A percentile compares a stretch with the other conserved stretches of the same genome.
phyloP scores from a whole-genome alignment of 371 early-diverging fungal species.

The Syncephalastrum sp. region DNA sequence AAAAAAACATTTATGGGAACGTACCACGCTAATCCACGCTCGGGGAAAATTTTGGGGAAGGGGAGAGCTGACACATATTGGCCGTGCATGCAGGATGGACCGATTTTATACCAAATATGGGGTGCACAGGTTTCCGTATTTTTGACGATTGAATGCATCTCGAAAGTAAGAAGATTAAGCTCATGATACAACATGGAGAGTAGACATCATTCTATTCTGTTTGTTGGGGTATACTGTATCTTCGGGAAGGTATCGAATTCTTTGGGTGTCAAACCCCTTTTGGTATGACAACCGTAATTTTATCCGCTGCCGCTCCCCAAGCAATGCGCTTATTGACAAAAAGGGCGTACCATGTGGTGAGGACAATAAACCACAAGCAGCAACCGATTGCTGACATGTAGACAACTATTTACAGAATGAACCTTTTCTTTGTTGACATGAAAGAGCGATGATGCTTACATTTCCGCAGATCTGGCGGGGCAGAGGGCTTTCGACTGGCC shows the following conservation, averaged over 20 bases:
- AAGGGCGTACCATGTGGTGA: constrained; percentile 57
- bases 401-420: constrained; percentile 36
- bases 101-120: too few species aligned
- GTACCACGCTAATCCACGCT: too few species aligned
- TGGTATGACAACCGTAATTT: constrained; percentile 58
- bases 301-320: constrained; percentile 55
- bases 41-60: too few species aligned
- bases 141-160: too few species aligned
- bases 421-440: neutral
- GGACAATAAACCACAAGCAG: constrained; percentile 42
- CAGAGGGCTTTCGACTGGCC: constrained; percentile 27
- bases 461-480: constrained; percentile 44
- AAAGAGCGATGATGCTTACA: constrained; percentile 31
- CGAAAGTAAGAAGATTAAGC: too few species aligned
- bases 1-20: too few species aligned
- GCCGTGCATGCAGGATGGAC: too few species aligned
- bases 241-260: neutral
- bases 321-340: constrained; percentile 50
- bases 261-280: constrained; percentile 41
- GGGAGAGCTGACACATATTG: too few species aligned
- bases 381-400: constrained; percentile 49
- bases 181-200: too few species aligned
- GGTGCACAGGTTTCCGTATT: too few species aligned
- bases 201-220: too few species aligned
- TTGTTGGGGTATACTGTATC: too few species aligned